Percentiles rank a stretch among this genome's conserved stretches.
Evolutionary conservation across 2,329 filamentous ascomycete genomes (phyloP).

Genomic region (Macroventuria anomochaeta): DNA sequence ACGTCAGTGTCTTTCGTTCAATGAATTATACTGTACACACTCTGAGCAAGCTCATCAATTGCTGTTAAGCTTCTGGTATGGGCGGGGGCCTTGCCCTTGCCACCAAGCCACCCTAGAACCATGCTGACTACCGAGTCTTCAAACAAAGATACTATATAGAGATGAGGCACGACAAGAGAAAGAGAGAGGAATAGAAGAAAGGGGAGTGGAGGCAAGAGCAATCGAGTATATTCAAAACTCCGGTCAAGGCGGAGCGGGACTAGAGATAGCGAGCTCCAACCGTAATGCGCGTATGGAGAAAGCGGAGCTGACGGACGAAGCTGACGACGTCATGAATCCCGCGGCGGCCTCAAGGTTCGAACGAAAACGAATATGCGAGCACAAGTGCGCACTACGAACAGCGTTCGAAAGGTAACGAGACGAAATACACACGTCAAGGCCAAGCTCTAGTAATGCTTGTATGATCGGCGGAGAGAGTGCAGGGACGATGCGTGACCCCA

Average conservation of each 20-base stretch:
- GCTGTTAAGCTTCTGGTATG: conserved; percentile 64
- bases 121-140: conserved; percentile 22
- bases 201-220: conserved; percentile 8
- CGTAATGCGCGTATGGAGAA: conserved; percentile 12
- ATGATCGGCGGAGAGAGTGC: conserved; percentile 1
- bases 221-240: conserved; percentile 11
- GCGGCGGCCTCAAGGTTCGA: background rate
- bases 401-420: background rate
- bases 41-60: conserved; percentile 64
- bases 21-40: conserved; percentile 38
- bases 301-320: conserved; percentile 12
- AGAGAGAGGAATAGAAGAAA: conserved; percentile 3
- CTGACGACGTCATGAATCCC: conserved; percentile 1
- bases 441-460: conserved; percentile 1
- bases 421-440: conserved; percentile 2
- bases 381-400: background rate
- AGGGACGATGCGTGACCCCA: conserved; percentile 3
- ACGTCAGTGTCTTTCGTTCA: background rate
- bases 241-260: conserved; percentile 12
- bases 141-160: conserved; percentile 3
- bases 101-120: conserved; percentile 50
- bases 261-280: conserved; percentile 14
- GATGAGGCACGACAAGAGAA: conserved; percentile 9
- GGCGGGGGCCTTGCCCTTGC: conserved; percentile 43
- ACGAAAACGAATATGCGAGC: background rate